Conservation (phyloP, 2,329 filamentous ascomycete species). For the Tolypocladium ophioglossoides region DNA sequence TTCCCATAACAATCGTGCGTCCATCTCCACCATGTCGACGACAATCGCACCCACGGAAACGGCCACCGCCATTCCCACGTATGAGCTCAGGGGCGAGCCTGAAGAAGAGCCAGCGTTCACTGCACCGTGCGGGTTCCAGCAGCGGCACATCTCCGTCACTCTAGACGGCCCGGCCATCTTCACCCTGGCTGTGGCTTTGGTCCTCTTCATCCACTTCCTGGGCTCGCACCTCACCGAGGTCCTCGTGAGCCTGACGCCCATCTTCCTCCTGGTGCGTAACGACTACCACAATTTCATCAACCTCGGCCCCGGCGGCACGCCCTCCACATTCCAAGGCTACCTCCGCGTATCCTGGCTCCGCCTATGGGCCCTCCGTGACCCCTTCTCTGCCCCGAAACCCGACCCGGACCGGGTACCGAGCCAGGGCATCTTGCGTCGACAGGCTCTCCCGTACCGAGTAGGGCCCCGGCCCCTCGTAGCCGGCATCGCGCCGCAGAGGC, state of each 20-base stretch:
- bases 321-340: constrained; percentile 63
- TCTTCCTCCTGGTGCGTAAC: constrained; percentile 45
- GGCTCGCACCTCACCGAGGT: constrained; percentile 36
- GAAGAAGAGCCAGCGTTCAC: neutral
- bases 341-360: constrained; percentile 62
- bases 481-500: constrained; percentile 74
- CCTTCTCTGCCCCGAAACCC: constrained; percentile 47
- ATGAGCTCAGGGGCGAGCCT: constrained; percentile 7
- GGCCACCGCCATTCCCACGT: constrained; percentile 9
- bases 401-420: constrained; percentile 41
- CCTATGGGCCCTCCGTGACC: constrained; percentile 60
- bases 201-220: constrained; percentile 41
- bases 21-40: constrained; percentile 12
- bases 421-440: constrained; percentile 44
- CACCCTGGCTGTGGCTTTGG: constrained; percentile 31
- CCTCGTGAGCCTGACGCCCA: constrained; percentile 38
- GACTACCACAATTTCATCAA: constrained; percentile 69
- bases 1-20: neutral
- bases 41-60: constrained; percentile 17
- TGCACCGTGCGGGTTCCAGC: constrained; percentile 21
- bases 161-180: constrained; percentile 40
- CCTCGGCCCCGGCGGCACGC: constrained; percentile 72
- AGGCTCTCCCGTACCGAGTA: constrained; percentile 46
- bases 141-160: constrained; percentile 41
- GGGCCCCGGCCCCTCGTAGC: constrained; percentile 56